Evolutionary conservation across 495 filamentous ascomycete species (phyloP).

Genomic region (Cercophora newfieldiana): DNA sequence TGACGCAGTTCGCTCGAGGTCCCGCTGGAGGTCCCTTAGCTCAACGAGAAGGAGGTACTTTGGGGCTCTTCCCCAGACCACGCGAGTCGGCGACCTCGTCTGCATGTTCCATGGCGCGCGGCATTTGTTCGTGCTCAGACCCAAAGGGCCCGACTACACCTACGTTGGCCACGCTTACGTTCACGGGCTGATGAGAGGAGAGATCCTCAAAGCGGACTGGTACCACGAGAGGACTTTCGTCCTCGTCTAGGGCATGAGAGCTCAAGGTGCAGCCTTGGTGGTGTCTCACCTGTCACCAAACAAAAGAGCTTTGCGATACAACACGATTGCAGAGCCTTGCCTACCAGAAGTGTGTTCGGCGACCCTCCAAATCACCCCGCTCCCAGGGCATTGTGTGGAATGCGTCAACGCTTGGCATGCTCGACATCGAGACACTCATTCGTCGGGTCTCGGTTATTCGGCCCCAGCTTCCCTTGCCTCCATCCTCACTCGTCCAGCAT

Average conservation of each 20-base stretch:
- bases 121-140: conserved; percentile 1
- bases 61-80: conserved; percentile 9
- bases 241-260: background rate
- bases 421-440: too few species aligned
- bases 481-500: too few species aligned
- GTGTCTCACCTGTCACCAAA: too few species aligned
- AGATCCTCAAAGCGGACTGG: conserved; percentile 5
- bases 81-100: conserved; percentile 8
- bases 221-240: conserved; percentile 1
- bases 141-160: background rate
- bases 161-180: conserved; percentile 10
- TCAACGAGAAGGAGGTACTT: conserved; percentile 1
- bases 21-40: conserved; percentile 5
- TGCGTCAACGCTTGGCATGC: too few species aligned
- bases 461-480: too few species aligned
- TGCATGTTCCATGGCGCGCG: conserved; percentile 8
- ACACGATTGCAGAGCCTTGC: too few species aligned
- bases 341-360: too few species aligned
- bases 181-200: conserved; percentile 14
- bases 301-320: too few species aligned
- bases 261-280: too few species aligned
- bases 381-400: too few species aligned
- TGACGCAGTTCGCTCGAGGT: conserved; percentile 10
- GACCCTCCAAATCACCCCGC: too few species aligned
- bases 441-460: too few species aligned